Conservation (phyloP, 108 stramenopile species). For the Cyclotella atomus region DNA sequence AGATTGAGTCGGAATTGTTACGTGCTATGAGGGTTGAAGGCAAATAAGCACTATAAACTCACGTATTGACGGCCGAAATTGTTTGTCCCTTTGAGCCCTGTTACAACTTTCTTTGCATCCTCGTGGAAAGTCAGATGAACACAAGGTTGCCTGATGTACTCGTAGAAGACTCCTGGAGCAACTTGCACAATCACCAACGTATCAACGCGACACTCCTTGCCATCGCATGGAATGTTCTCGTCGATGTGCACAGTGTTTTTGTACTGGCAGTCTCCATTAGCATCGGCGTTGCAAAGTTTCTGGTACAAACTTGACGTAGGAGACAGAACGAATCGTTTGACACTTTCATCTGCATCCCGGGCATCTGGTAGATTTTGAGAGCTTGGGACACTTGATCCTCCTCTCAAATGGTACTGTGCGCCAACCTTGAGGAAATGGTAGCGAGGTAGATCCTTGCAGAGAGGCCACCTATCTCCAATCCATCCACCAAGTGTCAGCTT, state of each 20-base stretch:
- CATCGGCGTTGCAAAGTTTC: constrained; percentile 50
- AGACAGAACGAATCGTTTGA: constrained; percentile 42
- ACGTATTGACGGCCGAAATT: constrained; percentile 15
- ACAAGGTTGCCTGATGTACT: constrained; percentile 68
- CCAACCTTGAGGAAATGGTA: constrained; percentile 59
- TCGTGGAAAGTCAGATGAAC: constrained; percentile 58
- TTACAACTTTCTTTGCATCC: constrained; percentile 55
- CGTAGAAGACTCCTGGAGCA: constrained; percentile 57
- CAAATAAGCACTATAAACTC: no score
- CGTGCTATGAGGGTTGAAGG: no score
- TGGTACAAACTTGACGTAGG: constrained; percentile 44
- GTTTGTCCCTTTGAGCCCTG: constrained; percentile 11
- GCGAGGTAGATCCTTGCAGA: constrained; percentile 55
- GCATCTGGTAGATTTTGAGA: constrained; percentile 11
- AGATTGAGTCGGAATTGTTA: no score
- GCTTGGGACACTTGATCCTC: constrained; percentile 31
- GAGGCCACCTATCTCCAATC: constrained; percentile 57
- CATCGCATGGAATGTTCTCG: constrained; percentile 51
- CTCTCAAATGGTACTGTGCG: constrained; percentile 45
- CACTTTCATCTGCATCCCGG: constrained; percentile 39
- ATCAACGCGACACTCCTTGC: constrained; percentile 65
- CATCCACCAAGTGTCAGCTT: constrained; percentile 59
- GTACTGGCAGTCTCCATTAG: constrained; percentile 45
- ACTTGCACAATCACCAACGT: constrained; percentile 56
- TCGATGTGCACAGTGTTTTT: constrained; percentile 46